Evolutionary conservation across 768 basidiomycete species (phyloP), one percentile per base, ranked within the genome.

Genomic region (Gyrodon lividus): DNA sequence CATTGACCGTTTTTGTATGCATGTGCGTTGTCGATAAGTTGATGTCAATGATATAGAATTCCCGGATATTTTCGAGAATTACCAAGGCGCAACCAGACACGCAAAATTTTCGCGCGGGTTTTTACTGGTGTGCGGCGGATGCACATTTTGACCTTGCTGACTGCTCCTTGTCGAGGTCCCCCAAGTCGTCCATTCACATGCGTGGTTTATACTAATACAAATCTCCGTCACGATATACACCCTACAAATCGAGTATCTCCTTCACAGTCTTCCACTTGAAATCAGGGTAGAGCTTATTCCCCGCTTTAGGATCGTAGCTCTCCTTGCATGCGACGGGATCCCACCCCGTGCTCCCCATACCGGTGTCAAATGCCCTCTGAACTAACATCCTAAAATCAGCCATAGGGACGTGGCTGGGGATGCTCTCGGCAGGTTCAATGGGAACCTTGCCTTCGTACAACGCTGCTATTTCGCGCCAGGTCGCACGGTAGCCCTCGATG

Each of bases 271-370:
- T 53, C 51, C 58, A 63, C 52, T 59, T 23, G 47, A 61, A 62
- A 4, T 58, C 61, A 1, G 50, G 53, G 55, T 58, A 63, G 16
- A 62, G 41, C 43, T 46, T 16, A 46, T 65, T 65, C 30, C 57
- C 51, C 4, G 59, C 63, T 3, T 61, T 59, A 44, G 37, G 48
- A 20, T 58, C 56, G 26, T 26, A 28, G 9, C 39, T 43, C 31
- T 50, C 53, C 22, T 47, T 54, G 30, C 48, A 40, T 38, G 24
- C 20, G 4, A 10, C 20, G 40, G 51, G 23, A 46, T 63, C 51
- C 58, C 61, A 62, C 13, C 61, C 63, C 6, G 63, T 63, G 43
- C 61, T 63, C 14, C 53, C 57, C 12, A 40, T 47, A 7, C 63
- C 63, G 5, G 42, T 48, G 26, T 58, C 61, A 23, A 54, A 49